Evolutionary conservation across 2,329 filamentous ascomycete genomes (phyloP).

Genomic region (Amylocarpus encephaloides): DNA sequence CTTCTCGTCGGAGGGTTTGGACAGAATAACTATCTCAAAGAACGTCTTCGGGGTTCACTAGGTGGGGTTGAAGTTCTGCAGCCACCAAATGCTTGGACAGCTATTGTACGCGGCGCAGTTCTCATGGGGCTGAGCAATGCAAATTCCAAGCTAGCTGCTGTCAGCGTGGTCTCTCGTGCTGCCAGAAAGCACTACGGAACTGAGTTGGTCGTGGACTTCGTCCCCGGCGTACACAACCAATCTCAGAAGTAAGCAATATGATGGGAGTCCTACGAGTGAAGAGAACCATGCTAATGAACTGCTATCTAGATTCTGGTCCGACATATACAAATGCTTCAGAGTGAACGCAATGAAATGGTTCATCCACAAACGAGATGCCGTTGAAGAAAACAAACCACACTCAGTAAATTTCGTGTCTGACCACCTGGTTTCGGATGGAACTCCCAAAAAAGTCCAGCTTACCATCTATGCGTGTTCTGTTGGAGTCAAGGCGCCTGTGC

Average conservation of each 20-base stretch:
- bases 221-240: neutral
- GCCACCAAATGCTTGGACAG: slow-evolving; percentile 43
- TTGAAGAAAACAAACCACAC: slow-evolving; percentile 10
- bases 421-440: neutral
- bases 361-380: slow-evolving; percentile 12
- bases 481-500: too few relatives aligned
- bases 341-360: slow-evolving; percentile 12
- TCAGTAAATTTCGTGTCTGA: slow-evolving; percentile 4
- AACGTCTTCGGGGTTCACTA: slow-evolving; percentile 36
- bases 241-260: too few relatives aligned
- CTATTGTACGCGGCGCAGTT: slow-evolving; percentile 46
- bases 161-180: slow-evolving; percentile 36
- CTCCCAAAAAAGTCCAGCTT: neutral
- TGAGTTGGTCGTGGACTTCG: slow-evolving; percentile 17
- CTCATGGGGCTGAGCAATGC: slow-evolving; percentile 40
- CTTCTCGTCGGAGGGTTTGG: slow-evolving; percentile 21
- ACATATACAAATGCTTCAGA: neutral
- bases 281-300: neutral
- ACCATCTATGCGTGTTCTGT: slow-evolving; percentile 4
- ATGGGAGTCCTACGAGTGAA: too few relatives aligned
- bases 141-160: slow-evolving; percentile 26
- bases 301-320: slow-evolving; percentile 8
- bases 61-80: slow-evolving; percentile 39
- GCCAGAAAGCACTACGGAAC: slow-evolving; percentile 41
- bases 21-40: slow-evolving; percentile 26